phyloP scores from a whole-genome alignment of 345 rosid species.

The Euclidium syriacum region DNA sequence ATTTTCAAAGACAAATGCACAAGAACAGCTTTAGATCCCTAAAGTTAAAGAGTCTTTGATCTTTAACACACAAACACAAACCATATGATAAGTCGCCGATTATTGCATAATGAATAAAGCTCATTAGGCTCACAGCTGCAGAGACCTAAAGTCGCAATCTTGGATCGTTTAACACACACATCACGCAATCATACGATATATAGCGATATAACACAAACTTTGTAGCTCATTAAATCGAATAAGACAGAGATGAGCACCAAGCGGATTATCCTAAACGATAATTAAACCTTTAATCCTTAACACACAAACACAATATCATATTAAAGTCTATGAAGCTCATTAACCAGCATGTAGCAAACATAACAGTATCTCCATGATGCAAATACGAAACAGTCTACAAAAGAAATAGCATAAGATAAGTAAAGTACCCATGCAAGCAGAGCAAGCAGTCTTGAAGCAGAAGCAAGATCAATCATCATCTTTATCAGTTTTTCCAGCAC shows the following conservation, averaged over 20 bases:
- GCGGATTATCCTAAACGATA: background rate
- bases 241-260: background rate
- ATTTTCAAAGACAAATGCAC: too few relatives aligned
- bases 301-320: background rate
- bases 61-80: background rate
- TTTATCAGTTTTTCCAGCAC: slow-evolving; percentile 60
- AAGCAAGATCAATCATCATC: slow-evolving; percentile 54
- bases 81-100: too few relatives aligned
- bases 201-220: too few relatives aligned
- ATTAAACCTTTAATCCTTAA: slow-evolving; percentile 11
- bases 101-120: background rate
- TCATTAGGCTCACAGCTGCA: too few relatives aligned
- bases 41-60: background rate
- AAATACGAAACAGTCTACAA: slow-evolving; percentile 9
- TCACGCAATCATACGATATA: too few relatives aligned
- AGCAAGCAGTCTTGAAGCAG: background rate
- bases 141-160: too few relatives aligned
- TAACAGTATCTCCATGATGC: slow-evolving; percentile 1
- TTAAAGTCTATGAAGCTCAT: background rate
- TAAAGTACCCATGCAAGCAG: background rate
- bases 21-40: background rate
- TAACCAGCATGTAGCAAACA: slow-evolving; percentile 8
- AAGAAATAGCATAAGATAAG: slow-evolving; percentile 2
- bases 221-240: too few relatives aligned
- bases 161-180: too few relatives aligned